phyloP scores from a whole-genome alignment of 495 filamentous ascomycete species.

The Symbiotaphrina buchneri region DNA sequence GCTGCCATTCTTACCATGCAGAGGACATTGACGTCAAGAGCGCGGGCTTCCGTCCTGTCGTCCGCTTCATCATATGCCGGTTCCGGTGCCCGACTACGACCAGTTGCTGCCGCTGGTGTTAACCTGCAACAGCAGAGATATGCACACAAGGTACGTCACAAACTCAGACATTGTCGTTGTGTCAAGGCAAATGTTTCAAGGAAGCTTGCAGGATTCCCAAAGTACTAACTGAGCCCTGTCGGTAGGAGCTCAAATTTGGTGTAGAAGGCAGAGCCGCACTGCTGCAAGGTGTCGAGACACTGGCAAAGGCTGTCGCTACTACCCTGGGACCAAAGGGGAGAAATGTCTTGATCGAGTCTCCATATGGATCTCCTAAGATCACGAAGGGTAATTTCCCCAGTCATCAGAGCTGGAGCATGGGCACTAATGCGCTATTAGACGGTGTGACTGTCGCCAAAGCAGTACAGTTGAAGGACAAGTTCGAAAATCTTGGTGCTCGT shows the following conservation, averaged over 20 bases:
- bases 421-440: conserved; percentile 24
- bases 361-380: conserved; percentile 96
- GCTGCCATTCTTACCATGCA: conserved; percentile 31
- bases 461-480: conserved; percentile 91
- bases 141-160: conserved; percentile 63
- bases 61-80: conserved; percentile 23
- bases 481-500: conserved; percentile 95
- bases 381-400: conserved; percentile 55
- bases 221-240: conserved; percentile 3
- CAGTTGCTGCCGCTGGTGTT: conserved; percentile 20
- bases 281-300: conserved; percentile 85
- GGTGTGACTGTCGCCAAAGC: conserved; percentile 89
- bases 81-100: too few relatives aligned
- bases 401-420: background rate
- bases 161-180: too few relatives aligned
- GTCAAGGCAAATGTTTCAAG: conserved; percentile 3
- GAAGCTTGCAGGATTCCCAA: conserved; percentile 6
- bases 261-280: conserved; percentile 80
- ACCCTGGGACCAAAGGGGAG: conserved; percentile 95
- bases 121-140: conserved; percentile 71
- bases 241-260: conserved; percentile 90
- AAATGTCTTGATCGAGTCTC: conserved; percentile 93
- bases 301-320: conserved; percentile 88
- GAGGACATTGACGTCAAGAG: conserved; percentile 42
- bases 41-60: conserved; percentile 46